These are phyloP conservation scores for Lichtheimia hyalospora DNA, from an alignment of 371 early-diverging fungal species.

Conservation along the genomic window DNA sequence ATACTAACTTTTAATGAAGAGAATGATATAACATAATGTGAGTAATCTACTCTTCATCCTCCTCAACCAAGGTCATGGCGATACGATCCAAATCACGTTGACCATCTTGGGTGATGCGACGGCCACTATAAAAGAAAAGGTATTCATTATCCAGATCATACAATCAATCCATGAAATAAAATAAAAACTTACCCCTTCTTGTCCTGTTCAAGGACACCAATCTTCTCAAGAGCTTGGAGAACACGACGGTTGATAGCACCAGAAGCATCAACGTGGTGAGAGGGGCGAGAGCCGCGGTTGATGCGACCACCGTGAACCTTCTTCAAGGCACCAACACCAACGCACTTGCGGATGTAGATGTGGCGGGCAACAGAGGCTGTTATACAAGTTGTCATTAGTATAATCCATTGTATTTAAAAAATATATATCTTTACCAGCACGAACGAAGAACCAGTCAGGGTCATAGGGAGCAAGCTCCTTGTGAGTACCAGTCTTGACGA, in stretches of 20 bases:
- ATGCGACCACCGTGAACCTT: constrained; percentile 91
- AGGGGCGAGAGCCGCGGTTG: constrained; percentile 94
- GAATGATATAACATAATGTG: too few species aligned
- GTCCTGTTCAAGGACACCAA: constrained; percentile 94
- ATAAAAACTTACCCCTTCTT: constrained; percentile 68
- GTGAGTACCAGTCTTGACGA: constrained; percentile 96
- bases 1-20: too few species aligned
- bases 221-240: constrained; percentile 96
- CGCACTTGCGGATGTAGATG: constrained; percentile 94
- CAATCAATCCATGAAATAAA: neutral
- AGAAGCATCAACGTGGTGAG: constrained; percentile 86
- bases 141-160: neutral
- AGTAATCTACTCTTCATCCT: constrained; percentile 17
- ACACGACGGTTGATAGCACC: constrained; percentile 95
- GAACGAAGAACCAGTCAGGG: constrained; percentile 98
- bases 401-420: neutral
- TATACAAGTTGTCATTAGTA: constrained; percentile 3
- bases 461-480: constrained; percentile 98
- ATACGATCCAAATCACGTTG: constrained; percentile 81
- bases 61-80: constrained; percentile 51
- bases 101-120: constrained; percentile 74
- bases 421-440: constrained; percentile 71
- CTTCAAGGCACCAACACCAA: constrained; percentile 94
- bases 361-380: constrained; percentile 95
- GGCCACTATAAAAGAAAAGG: constrained; percentile 51